Percentiles rank a stretch among this genome's conserved stretches.
These are phyloP conservation scores for Aciculosporium take DNA, from an alignment of 2,329 filamentous ascomycete genomes.

Conservation along the genomic window DNA sequence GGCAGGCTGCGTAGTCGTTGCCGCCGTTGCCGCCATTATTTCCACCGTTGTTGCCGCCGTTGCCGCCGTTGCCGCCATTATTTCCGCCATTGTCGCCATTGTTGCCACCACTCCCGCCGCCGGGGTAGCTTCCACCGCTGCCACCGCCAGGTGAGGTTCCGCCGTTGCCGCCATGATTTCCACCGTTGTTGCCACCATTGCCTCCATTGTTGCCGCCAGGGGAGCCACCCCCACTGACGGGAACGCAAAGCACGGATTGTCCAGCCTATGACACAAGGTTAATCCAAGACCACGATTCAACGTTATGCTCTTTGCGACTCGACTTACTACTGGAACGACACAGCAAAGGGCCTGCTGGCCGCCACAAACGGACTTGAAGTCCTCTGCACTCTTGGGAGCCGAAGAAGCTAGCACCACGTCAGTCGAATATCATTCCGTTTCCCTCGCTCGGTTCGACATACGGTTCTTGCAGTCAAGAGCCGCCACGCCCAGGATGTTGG, in stretches of 20 bases:
- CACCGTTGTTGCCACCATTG: not conserved
- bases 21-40: conserved; percentile 2
- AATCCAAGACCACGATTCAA: not conserved
- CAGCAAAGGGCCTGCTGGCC: conserved; percentile 1
- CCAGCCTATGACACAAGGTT: not conserved
- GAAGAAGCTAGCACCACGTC: not conserved
- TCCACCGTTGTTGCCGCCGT: conserved; percentile 2
- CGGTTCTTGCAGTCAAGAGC: conserved; percentile 7
- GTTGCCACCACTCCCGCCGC: not conserved
- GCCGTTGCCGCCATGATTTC: not conserved
- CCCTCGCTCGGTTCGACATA: conserved; percentile 1
- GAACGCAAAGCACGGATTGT: no score
- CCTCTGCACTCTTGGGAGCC: not conserved
- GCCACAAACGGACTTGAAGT: not conserved
- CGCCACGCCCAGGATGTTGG: conserved; percentile 7
- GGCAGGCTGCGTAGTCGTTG: conserved; percentile 8
- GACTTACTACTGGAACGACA: conserved; percentile 1
- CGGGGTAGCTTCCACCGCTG: not conserved
- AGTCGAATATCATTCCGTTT: not conserved
- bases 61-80: conserved; percentile 2
- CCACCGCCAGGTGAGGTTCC: conserved; percentile 1
- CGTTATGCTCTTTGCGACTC: no score
- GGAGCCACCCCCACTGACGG: not conserved
- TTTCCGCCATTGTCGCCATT: no score
- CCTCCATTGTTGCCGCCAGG: not conserved